Conservation (phyloP, 495 filamentous ascomycete genomes). For the Lineolata rhizophorae region DNA sequence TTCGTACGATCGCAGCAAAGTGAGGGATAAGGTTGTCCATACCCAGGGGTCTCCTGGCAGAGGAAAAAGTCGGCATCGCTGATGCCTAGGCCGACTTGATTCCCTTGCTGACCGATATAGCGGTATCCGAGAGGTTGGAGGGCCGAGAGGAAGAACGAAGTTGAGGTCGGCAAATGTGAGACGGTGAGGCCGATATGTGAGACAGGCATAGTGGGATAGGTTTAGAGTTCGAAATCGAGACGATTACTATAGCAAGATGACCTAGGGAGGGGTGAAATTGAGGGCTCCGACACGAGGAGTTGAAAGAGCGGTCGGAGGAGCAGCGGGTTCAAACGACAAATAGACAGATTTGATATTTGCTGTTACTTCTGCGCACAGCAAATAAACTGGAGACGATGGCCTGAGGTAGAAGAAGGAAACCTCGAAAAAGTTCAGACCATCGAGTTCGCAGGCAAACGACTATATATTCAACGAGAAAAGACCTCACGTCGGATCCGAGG, state of each 20-base stretch:
- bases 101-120: conserved; percentile 29
- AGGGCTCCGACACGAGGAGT: neutral
- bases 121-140: conserved; percentile 53
- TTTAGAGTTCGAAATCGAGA: too few relatives aligned
- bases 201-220: too few relatives aligned
- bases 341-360: too few relatives aligned
- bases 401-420: too few relatives aligned
- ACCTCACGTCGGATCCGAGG: too few relatives aligned
- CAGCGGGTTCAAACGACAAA: too few relatives aligned
- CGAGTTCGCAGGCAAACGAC: too few relatives aligned
- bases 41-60: conserved; percentile 32
- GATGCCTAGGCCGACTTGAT: conserved; percentile 33
- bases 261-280: neutral
- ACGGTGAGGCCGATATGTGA: conserved; percentile 41
- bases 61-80: conserved; percentile 36
- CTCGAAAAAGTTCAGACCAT: too few relatives aligned
- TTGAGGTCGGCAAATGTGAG: conserved; percentile 52
- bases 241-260: neutral
- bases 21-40: conserved; percentile 7
- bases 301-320: too few relatives aligned
- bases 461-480: too few relatives aligned
- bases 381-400: too few relatives aligned
- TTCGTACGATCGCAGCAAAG: neutral
- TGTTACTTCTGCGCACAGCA: too few relatives aligned
- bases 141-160: conserved; percentile 61